Conservation (phyloP, 495 filamentous ascomycete species). For the Gamarada debralockiae region DNA sequence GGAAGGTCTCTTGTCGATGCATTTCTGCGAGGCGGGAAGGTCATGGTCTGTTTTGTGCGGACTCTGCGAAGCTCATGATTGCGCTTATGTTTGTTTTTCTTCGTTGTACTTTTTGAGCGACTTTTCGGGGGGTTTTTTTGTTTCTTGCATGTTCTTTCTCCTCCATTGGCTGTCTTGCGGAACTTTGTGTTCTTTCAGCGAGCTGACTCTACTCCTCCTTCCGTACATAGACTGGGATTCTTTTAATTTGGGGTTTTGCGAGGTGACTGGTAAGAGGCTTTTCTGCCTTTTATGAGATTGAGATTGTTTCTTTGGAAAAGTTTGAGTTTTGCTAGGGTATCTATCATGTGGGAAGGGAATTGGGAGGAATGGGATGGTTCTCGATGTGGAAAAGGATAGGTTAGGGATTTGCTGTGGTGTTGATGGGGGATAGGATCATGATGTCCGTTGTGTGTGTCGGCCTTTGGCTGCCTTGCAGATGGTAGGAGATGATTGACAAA, state of each 20-base stretch:
- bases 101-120: slow-evolving; percentile 19
- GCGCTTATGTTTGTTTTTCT: slow-evolving; percentile 14
- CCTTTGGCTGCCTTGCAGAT: too few species aligned
- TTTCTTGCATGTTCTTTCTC: slow-evolving; percentile 26
- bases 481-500: too few species aligned
- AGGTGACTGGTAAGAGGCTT: neutral
- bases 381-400: neutral
- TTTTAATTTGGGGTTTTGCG: slow-evolving; percentile 7
- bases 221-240: slow-evolving; percentile 17
- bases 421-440: too few species aligned
- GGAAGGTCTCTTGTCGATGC: slow-evolving; percentile 12
- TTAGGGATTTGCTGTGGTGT: too few species aligned
- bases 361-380: neutral
- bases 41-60: neutral
- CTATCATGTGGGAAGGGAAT: neutral
- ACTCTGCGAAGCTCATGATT: neutral
- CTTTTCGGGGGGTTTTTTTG: slow-evolving; percentile 20
- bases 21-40: slow-evolving; percentile 22
- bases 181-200: slow-evolving; percentile 2
- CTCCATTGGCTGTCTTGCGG: too few species aligned
- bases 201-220: slow-evolving; percentile 9
- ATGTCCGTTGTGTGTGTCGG: too few species aligned
- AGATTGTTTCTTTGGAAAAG: slow-evolving; percentile 15
- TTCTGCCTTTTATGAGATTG: neutral
- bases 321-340: neutral